Conservation (phyloP, 140 eudicot species). For the Ambrosia hybrid region DNA sequence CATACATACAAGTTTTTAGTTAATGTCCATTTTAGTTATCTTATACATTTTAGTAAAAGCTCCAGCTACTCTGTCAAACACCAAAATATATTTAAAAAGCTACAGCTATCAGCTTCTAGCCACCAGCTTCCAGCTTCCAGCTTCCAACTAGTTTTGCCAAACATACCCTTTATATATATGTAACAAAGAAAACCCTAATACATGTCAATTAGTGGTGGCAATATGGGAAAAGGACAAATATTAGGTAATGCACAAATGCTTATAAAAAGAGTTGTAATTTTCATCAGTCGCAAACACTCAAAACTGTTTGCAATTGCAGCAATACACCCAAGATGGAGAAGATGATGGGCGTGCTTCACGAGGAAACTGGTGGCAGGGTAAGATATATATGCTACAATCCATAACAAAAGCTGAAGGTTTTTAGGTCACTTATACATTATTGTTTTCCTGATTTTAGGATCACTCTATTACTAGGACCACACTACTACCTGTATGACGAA, state of each 20-base stretch:
- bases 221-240: background rate
- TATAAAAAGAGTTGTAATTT: background rate
- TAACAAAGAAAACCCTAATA: slow-evolving; percentile 12
- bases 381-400: background rate
- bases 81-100: too few relatives aligned
- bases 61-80: too few relatives aligned
- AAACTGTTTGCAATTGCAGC: slow-evolving; percentile 18
- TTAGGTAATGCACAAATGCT: too few relatives aligned
- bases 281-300: slow-evolving; percentile 2
- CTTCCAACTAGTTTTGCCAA: background rate
- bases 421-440: background rate
- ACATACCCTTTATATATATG: slow-evolving; percentile 4
- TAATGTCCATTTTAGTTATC: too few relatives aligned
- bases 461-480: slow-evolving; percentile 59
- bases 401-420: background rate
- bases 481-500: background rate
- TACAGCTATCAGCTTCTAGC: too few relatives aligned
- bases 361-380: slow-evolving; percentile 98
- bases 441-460: slow-evolving; percentile 49
- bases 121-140: too few relatives aligned
- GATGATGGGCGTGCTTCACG: slow-evolving; percentile 82
- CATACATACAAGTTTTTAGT: too few relatives aligned
- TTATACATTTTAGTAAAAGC: too few relatives aligned
- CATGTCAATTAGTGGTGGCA: background rate
- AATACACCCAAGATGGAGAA: slow-evolving; percentile 63